Evolutionary conservation across 1,284 basidiomycete species (phyloP).

Genomic region (Leccinum huronense): DNA sequence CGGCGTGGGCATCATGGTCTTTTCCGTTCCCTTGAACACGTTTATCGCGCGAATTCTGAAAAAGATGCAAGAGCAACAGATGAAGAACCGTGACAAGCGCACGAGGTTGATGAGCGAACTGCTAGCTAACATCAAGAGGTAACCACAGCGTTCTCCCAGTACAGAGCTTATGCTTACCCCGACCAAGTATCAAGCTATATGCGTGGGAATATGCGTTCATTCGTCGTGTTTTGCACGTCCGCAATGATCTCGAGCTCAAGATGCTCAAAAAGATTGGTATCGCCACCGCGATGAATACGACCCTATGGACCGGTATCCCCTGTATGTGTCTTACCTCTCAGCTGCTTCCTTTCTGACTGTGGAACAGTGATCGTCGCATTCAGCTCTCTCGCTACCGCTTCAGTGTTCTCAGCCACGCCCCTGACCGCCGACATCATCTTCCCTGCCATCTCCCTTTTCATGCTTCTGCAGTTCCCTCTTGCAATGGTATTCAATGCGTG

Average conservation of each 20-base stretch:
- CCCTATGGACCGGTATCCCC: constrained; percentile 70
- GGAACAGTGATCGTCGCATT: constrained; percentile 78
- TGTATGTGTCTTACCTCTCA: constrained; percentile 29
- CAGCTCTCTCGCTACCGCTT: constrained; percentile 83
- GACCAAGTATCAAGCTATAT: constrained; percentile 69
- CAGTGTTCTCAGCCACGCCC: constrained; percentile 64
- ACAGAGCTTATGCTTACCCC: background rate
- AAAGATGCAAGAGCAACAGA: constrained; percentile 80
- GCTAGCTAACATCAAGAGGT: constrained; percentile 88
- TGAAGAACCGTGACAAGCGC: constrained; percentile 85
- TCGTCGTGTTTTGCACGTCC: constrained; percentile 67
- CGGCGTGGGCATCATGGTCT: constrained; percentile 88
- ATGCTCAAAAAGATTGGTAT: constrained; percentile 83
- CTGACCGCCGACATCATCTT: constrained; percentile 92
- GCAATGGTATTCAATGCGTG: constrained; percentile 60
- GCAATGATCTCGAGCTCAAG: constrained; percentile 83
- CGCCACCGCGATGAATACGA: constrained; percentile 57
- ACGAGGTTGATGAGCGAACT: constrained; percentile 81
- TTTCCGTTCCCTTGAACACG: constrained; percentile 81
- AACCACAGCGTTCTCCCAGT: background rate
- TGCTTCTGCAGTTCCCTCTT: constrained; percentile 86
- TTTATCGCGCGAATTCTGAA: constrained; percentile 76
- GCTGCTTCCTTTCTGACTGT: constrained; percentile 32
- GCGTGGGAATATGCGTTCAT: constrained; percentile 90
- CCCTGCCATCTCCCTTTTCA: constrained; percentile 91